These are phyloP conservation scores for Lasiodiplodia sp. DNA, from an alignment of 2,329 filamentous ascomycete genomes.

Conservation along the genomic window DNA sequence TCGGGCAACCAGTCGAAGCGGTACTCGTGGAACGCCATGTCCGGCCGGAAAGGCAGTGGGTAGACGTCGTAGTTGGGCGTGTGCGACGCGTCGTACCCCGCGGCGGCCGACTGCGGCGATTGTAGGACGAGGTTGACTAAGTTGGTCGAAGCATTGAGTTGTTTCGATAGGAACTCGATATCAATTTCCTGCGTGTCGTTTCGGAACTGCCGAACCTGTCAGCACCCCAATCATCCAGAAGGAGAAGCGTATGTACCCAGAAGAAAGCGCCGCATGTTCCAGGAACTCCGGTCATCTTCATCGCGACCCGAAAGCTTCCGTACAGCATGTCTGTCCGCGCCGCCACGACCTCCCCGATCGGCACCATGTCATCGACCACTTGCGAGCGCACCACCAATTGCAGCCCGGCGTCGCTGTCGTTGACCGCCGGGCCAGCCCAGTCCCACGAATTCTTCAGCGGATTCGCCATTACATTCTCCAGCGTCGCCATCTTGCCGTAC, in stretches of 20 bases:
- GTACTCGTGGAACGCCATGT: conserved; percentile 74
- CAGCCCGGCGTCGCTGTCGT: conserved; percentile 51
- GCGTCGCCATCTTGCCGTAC: conserved; percentile 69
- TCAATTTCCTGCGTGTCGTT: conserved; percentile 84
- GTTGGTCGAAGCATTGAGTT: conserved; percentile 66
- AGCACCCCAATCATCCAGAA: neutral
- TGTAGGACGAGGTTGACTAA: conserved; percentile 80
- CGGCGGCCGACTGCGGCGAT: conserved; percentile 63
- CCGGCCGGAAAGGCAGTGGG: conserved; percentile 71
- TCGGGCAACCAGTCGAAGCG: conserved; percentile 75
- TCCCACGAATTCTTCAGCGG: conserved; percentile 52
- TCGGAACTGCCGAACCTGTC: conserved; percentile 64
- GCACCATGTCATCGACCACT: conserved; percentile 59
- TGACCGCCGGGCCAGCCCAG: conserved; percentile 54
- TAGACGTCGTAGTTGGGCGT: conserved; percentile 66
- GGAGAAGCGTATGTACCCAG: conserved; percentile 61
- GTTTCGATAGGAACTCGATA: conserved; percentile 76
- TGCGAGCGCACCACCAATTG: conserved; percentile 49
- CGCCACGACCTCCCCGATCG: conserved; percentile 70
- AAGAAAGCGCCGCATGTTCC: conserved; percentile 83
- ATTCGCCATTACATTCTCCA: conserved; percentile 65
- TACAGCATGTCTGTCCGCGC: conserved; percentile 68
- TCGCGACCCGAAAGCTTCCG: conserved; percentile 72
- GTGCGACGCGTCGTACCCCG: conserved; percentile 68
- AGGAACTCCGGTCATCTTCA: conserved; percentile 66